A percentile compares a stretch with the other conserved stretches of the same genome.
Conservation (phyloP, 805 yeast genomes). For the Lipomyces japonicus region DNA sequence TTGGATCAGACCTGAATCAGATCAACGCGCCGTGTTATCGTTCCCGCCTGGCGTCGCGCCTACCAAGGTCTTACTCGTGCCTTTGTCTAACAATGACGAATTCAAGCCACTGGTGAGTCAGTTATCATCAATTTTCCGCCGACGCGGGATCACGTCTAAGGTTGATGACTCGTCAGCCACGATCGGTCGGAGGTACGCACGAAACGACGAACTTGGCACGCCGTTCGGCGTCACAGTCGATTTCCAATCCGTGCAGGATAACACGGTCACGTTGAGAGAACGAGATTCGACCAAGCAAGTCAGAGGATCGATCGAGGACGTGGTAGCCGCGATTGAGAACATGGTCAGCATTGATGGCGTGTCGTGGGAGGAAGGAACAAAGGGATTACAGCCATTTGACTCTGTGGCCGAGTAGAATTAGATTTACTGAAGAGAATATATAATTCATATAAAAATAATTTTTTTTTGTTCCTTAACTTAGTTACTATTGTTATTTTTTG, state of each 20-base stretch:
- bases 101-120: conserved; percentile 69
- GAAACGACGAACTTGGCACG: conserved; percentile 98
- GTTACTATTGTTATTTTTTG: neutral
- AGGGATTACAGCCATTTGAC: conserved; percentile 67
- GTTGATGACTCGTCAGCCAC: conserved; percentile 96
- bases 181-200: conserved; percentile 95
- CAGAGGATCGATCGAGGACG: conserved; percentile 77
- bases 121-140: conserved; percentile 68
- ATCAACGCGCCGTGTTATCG: conserved; percentile 83
- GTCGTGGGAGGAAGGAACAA: conserved; percentile 84
- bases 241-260: conserved; percentile 84
- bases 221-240: conserved; percentile 98
- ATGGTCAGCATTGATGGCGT: conserved; percentile 65
- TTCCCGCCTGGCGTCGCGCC: conserved; percentile 97
- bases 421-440: neutral
- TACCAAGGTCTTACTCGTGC: conserved; percentile 92
- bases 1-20: conserved; percentile 91
- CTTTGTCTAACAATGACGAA: conserved; percentile 79
- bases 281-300: conserved; percentile 96
- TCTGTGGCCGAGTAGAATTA: conserved; percentile 33
- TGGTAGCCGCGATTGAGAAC: conserved; percentile 64
- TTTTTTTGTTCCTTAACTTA: neutral
- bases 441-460: neutral
- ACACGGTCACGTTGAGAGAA: conserved; percentile 90
- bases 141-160: conserved; percentile 85